Percentiles rank a stretch among this genome's conserved stretches.
phyloP scores from a whole-genome alignment of 306 rosid genomes.

The Quercus cerris region DNA sequence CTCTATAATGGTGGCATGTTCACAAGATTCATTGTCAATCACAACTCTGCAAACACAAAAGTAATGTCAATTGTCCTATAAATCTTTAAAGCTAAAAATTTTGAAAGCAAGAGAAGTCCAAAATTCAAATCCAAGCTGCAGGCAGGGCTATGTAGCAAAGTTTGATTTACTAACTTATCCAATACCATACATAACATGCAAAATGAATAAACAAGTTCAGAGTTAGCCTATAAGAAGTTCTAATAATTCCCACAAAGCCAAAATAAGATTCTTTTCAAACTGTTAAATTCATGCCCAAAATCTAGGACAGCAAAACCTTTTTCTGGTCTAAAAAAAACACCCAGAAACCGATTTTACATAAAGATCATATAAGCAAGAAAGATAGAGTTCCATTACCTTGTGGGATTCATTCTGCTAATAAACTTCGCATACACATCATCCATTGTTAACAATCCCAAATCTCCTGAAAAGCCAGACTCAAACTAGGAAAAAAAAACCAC shows the following conservation, averaged over 20 bases:
- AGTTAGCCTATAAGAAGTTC: too few species aligned
- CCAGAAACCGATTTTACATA: not conserved
- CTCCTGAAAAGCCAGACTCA: not conserved
- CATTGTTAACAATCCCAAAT: not conserved
- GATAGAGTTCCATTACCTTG: not conserved
- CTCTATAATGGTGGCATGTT: constrained; percentile 2
- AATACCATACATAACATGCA: too few species aligned
- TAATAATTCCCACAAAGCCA: too few species aligned
- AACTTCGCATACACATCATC: not conserved
- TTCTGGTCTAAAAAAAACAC: not conserved
- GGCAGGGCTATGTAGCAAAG: not conserved
- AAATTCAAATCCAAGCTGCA: not conserved
- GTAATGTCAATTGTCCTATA: not conserved
- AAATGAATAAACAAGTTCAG: too few species aligned
- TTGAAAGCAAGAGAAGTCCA: not conserved
- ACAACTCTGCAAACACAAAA: not conserved
- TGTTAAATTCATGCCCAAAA: too few species aligned
- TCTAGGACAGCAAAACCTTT: not conserved
- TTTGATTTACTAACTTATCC: not conserved
- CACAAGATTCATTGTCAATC: constrained; percentile 3
- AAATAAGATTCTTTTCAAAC: too few species aligned
- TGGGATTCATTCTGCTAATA: not conserved
- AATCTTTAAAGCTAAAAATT: not conserved
- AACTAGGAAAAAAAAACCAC: not conserved
- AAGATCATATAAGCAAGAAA: not conserved